Conservation (phyloP, 371 early-diverging fungal species). For the Mortierella sp. region DNA sequence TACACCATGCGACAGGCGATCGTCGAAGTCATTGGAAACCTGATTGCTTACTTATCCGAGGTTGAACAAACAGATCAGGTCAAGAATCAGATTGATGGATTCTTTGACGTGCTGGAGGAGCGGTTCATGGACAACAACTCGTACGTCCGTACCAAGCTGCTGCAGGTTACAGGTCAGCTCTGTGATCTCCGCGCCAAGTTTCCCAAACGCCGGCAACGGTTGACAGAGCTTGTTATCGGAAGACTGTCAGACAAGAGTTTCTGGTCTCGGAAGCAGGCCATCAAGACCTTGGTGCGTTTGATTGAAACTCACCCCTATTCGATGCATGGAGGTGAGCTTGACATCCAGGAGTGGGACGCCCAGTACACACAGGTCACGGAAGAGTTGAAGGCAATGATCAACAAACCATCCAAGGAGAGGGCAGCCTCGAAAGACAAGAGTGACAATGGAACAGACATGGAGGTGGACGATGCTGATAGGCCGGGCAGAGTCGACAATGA, state of each 20-base stretch:
- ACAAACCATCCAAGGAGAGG: constrained; percentile 29
- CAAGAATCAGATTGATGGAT: constrained; percentile 70
- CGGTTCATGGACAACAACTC: constrained; percentile 88
- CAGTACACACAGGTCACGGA: constrained; percentile 68
- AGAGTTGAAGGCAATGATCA: constrained; percentile 69
- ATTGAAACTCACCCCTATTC: constrained; percentile 90
- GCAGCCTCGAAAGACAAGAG: constrained; percentile 28
- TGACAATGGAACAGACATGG: constrained; percentile 36
- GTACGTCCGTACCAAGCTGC: constrained; percentile 84
- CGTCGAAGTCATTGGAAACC: constrained; percentile 86
- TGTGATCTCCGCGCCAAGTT: constrained; percentile 79
- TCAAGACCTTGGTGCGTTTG: constrained; percentile 80
- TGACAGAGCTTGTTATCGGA: constrained; percentile 76
- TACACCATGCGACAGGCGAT: constrained; percentile 86
- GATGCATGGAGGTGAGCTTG: constrained; percentile 87
- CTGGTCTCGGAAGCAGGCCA: constrained; percentile 88
- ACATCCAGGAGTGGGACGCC: constrained; percentile 70
- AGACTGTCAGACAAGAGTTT: constrained; percentile 92
- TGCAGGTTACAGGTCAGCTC: constrained; percentile 87
- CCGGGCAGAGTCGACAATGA: constrained; percentile 31
- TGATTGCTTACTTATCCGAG: constrained; percentile 78
- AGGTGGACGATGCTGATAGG: constrained; percentile 35
- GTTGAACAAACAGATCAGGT: constrained; percentile 68
- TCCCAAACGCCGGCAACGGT: constrained; percentile 82
- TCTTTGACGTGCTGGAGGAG: constrained; percentile 90